A percentile compares a stretch with the other conserved stretches of the same genome.
Evolutionary conservation across 352 stramenopile genomes (phyloP).

Genomic region (Peronospora belbahrii): DNA sequence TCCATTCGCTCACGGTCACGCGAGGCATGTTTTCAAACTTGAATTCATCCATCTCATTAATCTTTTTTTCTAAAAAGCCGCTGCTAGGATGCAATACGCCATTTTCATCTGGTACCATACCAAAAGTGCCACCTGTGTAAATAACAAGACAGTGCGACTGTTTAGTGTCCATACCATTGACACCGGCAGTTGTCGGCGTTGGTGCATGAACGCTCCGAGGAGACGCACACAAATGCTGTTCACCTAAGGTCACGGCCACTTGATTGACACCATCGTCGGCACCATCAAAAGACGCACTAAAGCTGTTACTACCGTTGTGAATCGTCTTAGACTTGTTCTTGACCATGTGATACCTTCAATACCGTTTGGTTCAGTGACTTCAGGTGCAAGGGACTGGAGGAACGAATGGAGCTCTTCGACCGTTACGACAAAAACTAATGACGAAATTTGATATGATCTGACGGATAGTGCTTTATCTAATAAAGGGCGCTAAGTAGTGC

Average conservation of each 20-base stretch:
- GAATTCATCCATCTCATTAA: slow-evolving; percentile 84
- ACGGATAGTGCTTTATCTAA: background rate
- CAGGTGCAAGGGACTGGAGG: slow-evolving; percentile 5
- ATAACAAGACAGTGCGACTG: slow-evolving; percentile 75
- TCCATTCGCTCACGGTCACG: slow-evolving; percentile 72
- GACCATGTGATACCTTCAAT: slow-evolving; percentile 4
- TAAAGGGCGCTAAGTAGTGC: too few species aligned
- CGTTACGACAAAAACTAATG: too few species aligned
- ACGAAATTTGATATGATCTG: too few species aligned
- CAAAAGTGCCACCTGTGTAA: slow-evolving; percentile 89
- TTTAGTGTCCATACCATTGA: slow-evolving; percentile 15
- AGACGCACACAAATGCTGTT: slow-evolving; percentile 17
- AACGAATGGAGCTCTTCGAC: background rate
- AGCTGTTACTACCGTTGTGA: slow-evolving; percentile 19
- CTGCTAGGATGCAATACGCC: slow-evolving; percentile 78
- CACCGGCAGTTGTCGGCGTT: slow-evolving; percentile 9
- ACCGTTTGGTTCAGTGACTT: background rate
- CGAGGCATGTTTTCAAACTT: slow-evolving; percentile 71
- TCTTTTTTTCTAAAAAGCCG: slow-evolving; percentile 85
- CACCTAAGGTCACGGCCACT: slow-evolving; percentile 24
- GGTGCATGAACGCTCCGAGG: slow-evolving; percentile 20
- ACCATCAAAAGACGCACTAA: slow-evolving; percentile 23
- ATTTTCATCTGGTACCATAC: slow-evolving; percentile 74
- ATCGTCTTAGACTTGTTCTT: slow-evolving; percentile 20
- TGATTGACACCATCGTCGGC: slow-evolving; percentile 24